Conservation (phyloP, 106 monocot genomes). For the Dendrobium catenatum region DNA sequence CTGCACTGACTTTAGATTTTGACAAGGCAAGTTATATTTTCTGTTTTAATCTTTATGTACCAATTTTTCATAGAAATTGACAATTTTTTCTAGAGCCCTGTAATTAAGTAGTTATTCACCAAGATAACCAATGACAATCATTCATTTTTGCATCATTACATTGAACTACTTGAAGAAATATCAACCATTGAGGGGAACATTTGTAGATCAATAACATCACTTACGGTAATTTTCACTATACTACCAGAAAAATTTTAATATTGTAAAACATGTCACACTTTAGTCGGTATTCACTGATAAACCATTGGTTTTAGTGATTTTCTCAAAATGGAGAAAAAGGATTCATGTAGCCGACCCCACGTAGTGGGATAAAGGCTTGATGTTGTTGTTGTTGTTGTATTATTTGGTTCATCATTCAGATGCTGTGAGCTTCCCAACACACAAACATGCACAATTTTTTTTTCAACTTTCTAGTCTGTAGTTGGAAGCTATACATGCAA, state of each 20-base stretch:
- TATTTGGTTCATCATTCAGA: background rate
- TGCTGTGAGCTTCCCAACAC: background rate
- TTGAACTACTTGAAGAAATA: background rate
- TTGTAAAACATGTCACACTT: background rate
- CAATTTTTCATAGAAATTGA: background rate
- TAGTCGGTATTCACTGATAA: background rate
- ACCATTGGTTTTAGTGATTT: background rate
- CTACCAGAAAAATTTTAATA: background rate
- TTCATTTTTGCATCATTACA: background rate
- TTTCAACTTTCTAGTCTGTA: background rate
- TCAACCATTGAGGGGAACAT: background rate
- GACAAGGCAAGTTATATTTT: constrained; percentile 57
- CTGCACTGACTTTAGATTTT: constrained; percentile 70
- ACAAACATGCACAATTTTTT: background rate
- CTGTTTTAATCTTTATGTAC: background rate
- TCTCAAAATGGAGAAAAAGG: too few species aligned
- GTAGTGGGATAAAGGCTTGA: too few species aligned
- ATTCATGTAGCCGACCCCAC: too few species aligned
- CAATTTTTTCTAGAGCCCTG: background rate
- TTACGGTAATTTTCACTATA: background rate
- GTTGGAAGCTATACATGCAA: background rate
- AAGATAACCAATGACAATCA: background rate
- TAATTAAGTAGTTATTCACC: background rate
- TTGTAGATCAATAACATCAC: background rate
- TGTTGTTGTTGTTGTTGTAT: too few species aligned